A percentile compares a stretch with the other conserved stretches of the same genome.
Evolutionary conservation across 108 stramenopile genomes (phyloP).

Genomic region (Discostella stelligeroides): DNA sequence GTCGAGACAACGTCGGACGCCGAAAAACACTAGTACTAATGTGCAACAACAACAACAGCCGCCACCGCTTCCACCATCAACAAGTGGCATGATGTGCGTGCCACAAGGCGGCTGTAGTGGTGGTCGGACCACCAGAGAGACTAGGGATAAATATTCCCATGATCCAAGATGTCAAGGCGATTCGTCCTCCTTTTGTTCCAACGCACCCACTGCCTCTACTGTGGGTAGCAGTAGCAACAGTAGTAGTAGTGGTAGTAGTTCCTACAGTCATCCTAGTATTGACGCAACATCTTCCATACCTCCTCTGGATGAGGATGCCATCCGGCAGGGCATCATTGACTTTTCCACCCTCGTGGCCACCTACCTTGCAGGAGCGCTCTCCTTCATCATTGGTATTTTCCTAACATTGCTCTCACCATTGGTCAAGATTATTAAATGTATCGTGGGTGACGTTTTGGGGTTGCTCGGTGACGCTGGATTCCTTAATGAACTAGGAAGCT

Average conservation of each 20-base stretch:
- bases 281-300: neutral
- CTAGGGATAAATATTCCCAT: no score
- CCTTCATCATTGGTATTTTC: constrained; percentile 35
- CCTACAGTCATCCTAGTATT: neutral
- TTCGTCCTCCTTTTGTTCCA: constrained; percentile 5
- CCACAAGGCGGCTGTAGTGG: no score
- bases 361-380: constrained; percentile 28
- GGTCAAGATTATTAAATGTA: constrained; percentile 20
- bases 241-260: neutral
- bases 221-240: neutral
- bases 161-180: neutral
- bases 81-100: no score
- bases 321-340: constrained; percentile 32
- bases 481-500: constrained; percentile 13
- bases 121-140: no score
- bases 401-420: constrained; percentile 32
- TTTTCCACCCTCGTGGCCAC: constrained; percentile 28
- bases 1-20: neutral
- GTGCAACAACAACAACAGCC: no score
- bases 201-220: constrained; percentile 12
- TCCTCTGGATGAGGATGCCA: constrained; percentile 27
- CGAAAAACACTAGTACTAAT: no score
- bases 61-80: no score
- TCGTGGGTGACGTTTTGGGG: constrained; percentile 31
- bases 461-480: constrained; percentile 28